phyloP scores from a whole-genome alignment of 2,329 filamentous ascomycete species.

The Lasiodiplodia citricola region DNA sequence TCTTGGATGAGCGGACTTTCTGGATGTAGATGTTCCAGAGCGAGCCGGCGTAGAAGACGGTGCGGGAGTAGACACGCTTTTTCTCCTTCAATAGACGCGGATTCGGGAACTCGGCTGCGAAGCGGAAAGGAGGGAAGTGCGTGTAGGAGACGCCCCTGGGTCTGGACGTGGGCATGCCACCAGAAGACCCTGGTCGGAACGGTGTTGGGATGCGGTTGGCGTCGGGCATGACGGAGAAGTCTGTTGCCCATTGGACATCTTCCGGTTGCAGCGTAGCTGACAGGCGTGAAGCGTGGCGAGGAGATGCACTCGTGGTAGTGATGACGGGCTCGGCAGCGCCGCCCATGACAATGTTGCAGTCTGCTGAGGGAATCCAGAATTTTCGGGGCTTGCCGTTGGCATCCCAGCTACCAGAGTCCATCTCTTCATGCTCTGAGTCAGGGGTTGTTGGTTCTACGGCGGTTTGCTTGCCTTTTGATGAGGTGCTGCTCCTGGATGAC shows the following conservation, averaged over 20 bases:
- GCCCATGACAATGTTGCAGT: slow-evolving; percentile 62
- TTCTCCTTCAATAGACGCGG: slow-evolving; percentile 62
- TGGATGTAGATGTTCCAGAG: slow-evolving; percentile 69
- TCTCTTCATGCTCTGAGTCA: slow-evolving; percentile 37
- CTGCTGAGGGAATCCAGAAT: slow-evolving; percentile 62
- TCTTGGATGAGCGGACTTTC: slow-evolving; percentile 60
- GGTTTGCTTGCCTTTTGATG: slow-evolving; percentile 53
- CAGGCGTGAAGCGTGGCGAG: slow-evolving; percentile 52
- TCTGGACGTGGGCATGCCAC: slow-evolving; percentile 39
- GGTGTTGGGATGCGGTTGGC: slow-evolving; percentile 37
- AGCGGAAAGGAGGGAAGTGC: slow-evolving; percentile 63
- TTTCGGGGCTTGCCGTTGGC: slow-evolving; percentile 60
- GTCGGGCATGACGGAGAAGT: slow-evolving; percentile 56
- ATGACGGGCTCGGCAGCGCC: slow-evolving; percentile 59
- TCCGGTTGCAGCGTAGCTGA: slow-evolving; percentile 59
- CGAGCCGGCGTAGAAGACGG: slow-evolving; percentile 64
- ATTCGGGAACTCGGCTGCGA: slow-evolving; percentile 63
- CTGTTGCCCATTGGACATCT: slow-evolving; percentile 61
- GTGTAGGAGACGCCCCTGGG: slow-evolving; percentile 54
- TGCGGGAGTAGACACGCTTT: slow-evolving; percentile 63
- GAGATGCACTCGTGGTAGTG: slow-evolving; percentile 51
- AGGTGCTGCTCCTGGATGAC: not conserved
- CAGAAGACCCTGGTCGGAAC: slow-evolving; percentile 41
- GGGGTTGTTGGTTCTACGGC: not conserved
- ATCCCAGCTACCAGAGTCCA: slow-evolving; percentile 59